Percentiles rank a stretch among this genome's conserved stretches.
These are phyloP conservation scores for Globisporangium mamillatum DNA, from an alignment of 352 stramenopile species.

Conservation along the genomic window DNA sequence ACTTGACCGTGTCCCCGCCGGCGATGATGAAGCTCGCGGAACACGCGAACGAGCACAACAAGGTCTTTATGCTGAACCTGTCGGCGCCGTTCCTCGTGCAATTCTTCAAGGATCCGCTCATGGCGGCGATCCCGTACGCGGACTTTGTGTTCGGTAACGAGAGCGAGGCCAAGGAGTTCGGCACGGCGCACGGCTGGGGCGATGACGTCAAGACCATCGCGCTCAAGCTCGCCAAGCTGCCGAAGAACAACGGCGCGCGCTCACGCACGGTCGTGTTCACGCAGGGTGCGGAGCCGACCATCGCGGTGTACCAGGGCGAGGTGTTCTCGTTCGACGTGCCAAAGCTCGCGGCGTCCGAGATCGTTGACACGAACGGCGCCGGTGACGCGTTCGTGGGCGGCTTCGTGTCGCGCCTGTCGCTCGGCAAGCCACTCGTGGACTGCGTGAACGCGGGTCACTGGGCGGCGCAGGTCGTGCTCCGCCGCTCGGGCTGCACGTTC, in stretches of 20 bases:
- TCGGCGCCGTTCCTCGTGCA: constrained; percentile 98
- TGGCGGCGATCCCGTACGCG: constrained; percentile 91
- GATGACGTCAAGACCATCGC: constrained; percentile 89
- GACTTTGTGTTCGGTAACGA: constrained; percentile 99
- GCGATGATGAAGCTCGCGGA: constrained; percentile 92
- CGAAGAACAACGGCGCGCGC: constrained; percentile 91
- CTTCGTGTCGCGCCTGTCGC: constrained; percentile 94
- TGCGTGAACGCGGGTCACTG: constrained; percentile 97
- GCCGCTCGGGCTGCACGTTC: constrained; percentile 96
- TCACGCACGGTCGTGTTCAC: constrained; percentile 98
- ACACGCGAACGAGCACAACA: constrained; percentile 92
- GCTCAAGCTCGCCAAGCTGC: constrained; percentile 89
- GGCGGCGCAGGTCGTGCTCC: constrained; percentile 96
- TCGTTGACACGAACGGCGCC: constrained; percentile 99
- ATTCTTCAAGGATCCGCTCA: constrained; percentile 97
- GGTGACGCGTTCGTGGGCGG: constrained; percentile 99
- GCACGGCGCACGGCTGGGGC: constrained; percentile 88
- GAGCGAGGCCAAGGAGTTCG: constrained; percentile 96
- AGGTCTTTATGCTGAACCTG: constrained; percentile 97
- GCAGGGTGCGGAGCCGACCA: constrained; percentile 94
- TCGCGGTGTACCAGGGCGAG: constrained; percentile 95
- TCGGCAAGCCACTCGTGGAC: constrained; percentile 82
- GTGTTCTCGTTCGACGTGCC: constrained; percentile 92
- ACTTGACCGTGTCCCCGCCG: constrained; percentile 96
- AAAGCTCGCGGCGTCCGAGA: constrained; percentile 79